Base-by-base conservation (phyloP, 2,329 filamentous ascomycete species). In the Metarhizium sp. region DNA sequence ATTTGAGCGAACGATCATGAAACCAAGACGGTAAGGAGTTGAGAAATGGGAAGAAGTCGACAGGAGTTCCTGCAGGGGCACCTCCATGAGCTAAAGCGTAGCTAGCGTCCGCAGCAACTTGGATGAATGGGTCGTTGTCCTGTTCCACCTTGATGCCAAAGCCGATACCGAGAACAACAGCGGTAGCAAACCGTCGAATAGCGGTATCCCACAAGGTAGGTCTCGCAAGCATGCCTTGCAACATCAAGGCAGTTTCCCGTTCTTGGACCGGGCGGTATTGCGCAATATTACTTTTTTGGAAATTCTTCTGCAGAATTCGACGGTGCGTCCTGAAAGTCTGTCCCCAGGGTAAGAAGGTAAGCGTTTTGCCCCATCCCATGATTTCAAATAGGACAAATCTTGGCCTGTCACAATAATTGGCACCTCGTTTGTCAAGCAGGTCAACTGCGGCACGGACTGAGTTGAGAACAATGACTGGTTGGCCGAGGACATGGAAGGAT, bases 11-110 rank as follows among this genome's bases (percentile, higher is more conserved):
- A 20, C 61, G 60, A 48, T 70, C 66, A 42, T 68, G 64, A 2
- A 67, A 61, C 60, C 67, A 73, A 32, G 67, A 60, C 0, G 76
- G 75, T n/a, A 78, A 59, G 57, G 70, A 69, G 46, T 67, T 68
- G 32, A 73, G 61, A n/a, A 70, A 64, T 0, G 77, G 78, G 53
- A 79, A 77, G 58, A 75, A 70, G 60, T 79, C 77, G 14, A 78
- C 73, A 2, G 75, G 64, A 2, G 72, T 75, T 3, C 61, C 64
- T 2, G 60, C 66, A 0, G 66, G 66, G 2, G 65, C 63, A 10
- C 67, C 68, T 3, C 64, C 63, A 36, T 68, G 62, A 0, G 60
- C 62, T 1, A 67, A 53, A 1, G 66, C 65, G 48, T 68, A 64
- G 51, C 61, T 64, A 29, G 63, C 67, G 29, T 68, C 63, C 7